A percentile compares a stretch with the other conserved stretches of the same genome.
Conservation (phyloP, 495 filamentous ascomycete genomes). For the Venustampulla echinocandica region DNA sequence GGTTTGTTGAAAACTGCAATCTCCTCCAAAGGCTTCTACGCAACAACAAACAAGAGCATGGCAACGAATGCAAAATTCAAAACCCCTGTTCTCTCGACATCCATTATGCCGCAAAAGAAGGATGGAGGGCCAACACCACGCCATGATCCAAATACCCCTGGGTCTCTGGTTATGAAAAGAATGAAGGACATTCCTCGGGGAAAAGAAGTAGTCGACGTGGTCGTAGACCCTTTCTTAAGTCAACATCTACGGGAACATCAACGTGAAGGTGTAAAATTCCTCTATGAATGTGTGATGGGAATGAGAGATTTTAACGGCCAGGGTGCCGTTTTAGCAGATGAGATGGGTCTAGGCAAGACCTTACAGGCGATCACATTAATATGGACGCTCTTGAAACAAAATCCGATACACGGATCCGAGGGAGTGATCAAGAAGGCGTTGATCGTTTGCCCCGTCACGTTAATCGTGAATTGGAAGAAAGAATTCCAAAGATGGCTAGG, state of each 20-base stretch:
- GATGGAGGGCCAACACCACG: conserved; percentile 45
- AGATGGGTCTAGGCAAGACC: conserved; percentile 79
- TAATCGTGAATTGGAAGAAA: conserved; percentile 74
- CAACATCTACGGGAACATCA: conserved; percentile 66
- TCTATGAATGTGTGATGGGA: conserved; percentile 84
- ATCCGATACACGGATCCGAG: conserved; percentile 49
- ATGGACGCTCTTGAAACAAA: conserved; percentile 78
- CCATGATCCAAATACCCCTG: conserved; percentile 53
- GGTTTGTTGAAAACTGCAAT: conserved; percentile 7
- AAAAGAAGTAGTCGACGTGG: conserved; percentile 68
- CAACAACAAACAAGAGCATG: conserved; percentile 11
- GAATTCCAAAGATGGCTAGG: conserved; percentile 79
- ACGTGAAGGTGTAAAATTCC: conserved; percentile 65
- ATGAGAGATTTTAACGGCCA: conserved; percentile 61
- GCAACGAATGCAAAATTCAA: conserved; percentile 38
- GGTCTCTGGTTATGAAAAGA: conserved; percentile 64
- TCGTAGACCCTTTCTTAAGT: conserved; percentile 64
- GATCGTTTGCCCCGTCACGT: conserved; percentile 72
- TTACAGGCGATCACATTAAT: conserved; percentile 69
- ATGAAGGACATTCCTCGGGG: conserved; percentile 48
- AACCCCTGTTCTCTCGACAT: conserved; percentile 49
- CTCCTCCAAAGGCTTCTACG: conserved; percentile 21
- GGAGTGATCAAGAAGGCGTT: conserved; percentile 65
- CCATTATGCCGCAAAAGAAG: conserved; percentile 38
- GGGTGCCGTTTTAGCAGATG: conserved; percentile 72